Base-by-base conservation (phyloP, 1,284 basidiomycete species). In the Microbotryomycetes sp. region DNA sequence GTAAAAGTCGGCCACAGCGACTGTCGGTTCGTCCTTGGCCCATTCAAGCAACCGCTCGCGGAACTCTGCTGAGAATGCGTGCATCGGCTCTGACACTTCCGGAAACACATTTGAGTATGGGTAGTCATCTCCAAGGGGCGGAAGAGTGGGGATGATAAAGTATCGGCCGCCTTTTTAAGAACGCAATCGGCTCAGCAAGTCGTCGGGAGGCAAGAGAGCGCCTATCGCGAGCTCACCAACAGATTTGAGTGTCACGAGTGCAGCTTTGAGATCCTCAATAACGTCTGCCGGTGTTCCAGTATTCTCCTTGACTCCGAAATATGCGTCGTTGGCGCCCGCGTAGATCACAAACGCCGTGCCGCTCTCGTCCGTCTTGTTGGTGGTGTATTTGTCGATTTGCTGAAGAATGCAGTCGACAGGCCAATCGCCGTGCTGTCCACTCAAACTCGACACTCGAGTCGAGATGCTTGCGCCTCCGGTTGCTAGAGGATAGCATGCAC, bases 361-460 rank as follows among this genome's bases (percentile, higher is more conserved):
- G 35, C 54, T 50, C 49, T 61, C 59, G 55, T 61, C 59, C 50
- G 41, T 57, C 50, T 61, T 61, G 41, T 54, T 54, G 24, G 48
- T 28, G 28, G 47, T 41, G 54, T 61, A 61, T 50, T 61, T 61
- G 41, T 29, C 50, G 31, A 61, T 61, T 31, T 61, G 59, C 18
- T 61, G 54, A 18, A 56, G 26, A 45, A 61, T 61, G 50, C 59
- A 61, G 54, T 61, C 59, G 49, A 61, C 59, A 27, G 59, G 59
- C 35, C 49, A 45, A 46, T 49, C 46, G 48, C 53, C 54, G 51
- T 61, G 54, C 24, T 56, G 48, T 31, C 59, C 59, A 9, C 35
- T 46, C 28, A 31, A 28, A 4, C 29, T 41, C 51, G 59, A 61
- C 15, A 61, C 54, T 48, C 59, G 59, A 26, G 49, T 35, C 11